Conservation (phyloP, 805 yeast genomes). For the Candida rishiriensis region DNA sequence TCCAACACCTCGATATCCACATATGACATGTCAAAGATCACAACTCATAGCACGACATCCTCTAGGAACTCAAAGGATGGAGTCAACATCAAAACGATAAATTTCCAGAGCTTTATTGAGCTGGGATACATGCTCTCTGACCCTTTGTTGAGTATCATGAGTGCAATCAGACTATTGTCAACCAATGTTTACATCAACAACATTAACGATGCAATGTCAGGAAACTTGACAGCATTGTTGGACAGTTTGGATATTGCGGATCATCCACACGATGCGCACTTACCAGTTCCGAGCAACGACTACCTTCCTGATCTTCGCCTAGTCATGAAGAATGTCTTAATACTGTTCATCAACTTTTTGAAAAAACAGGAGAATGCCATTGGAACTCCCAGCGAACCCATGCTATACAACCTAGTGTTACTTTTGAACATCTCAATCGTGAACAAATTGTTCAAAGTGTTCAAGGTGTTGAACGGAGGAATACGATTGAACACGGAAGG, state of each 20-base stretch:
- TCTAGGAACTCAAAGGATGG: constrained; percentile 1
- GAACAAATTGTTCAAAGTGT: constrained; percentile 26
- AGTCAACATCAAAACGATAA: constrained; percentile 20
- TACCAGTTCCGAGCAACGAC: background rate
- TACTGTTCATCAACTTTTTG: constrained; percentile 23
- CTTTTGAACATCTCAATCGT: constrained; percentile 26
- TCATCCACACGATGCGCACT: too few relatives aligned
- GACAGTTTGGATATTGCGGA: constrained; percentile 1
- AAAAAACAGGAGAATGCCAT: constrained; percentile 7
- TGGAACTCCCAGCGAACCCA: constrained; percentile 9
- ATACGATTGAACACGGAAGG: constrained; percentile 14
- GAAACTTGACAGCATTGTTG: background rate
- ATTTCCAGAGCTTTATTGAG: constrained; percentile 22
- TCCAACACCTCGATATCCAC: background rate
- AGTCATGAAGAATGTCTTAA: constrained; percentile 25
- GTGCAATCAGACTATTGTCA: constrained; percentile 13
- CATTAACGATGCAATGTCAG: constrained; percentile 4
- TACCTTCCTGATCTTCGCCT: constrained; percentile 27
- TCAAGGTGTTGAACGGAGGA: constrained; percentile 20
- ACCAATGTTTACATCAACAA: constrained; percentile 27
- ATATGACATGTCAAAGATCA: too few relatives aligned
- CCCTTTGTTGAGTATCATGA: constrained; percentile 3
- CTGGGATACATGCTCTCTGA: constrained; percentile 23
- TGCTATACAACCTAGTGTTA: constrained; percentile 16
- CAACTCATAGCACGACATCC: too few relatives aligned